Base-by-base conservation (phyloP, 192 early-diverging fungal genomes). In the Backusella mclennaniae region DNA sequence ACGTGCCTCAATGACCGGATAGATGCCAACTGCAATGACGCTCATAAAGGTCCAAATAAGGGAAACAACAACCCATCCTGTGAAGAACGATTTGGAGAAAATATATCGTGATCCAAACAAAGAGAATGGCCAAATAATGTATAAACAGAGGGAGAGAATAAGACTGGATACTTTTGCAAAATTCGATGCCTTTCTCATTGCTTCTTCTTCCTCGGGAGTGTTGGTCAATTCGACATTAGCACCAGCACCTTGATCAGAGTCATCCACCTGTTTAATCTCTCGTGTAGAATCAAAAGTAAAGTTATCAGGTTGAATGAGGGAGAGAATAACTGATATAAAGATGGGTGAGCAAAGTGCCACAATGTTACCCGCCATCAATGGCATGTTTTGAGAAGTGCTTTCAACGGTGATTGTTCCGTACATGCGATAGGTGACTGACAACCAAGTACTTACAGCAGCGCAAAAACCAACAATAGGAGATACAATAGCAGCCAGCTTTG, bases 351-450 rank as follows among this genome's bases (percentile, higher is more conserved):
- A 44, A 4, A 89, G 76, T 7, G 85, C 87, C 2, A 85, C 87
- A 44, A 93, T 67, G 74, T 93, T 94, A 11, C 92, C 92, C 2
- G 92, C 90, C 79, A 94, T 86, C 91, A 93, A 93, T 19, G 92
- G 92, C 59, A 93, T 89, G 71, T 93, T 91, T 12, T 79, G 86
- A 42, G 85, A 84, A 12, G 92, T 92, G 19, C 85, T 80, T 2
- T 79, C 82, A 1, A 94, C 42, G 1, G 82, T 89, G 63, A 94
- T 83, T 42, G 83, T 85, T 19, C 89, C 90, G 77, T 85, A 88
- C 6, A 88, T 52, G 17, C 74, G 76, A 19, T 86, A 59, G 3
- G 90, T 87, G 4, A 84, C 84, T 6, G 85, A 84, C 39, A 93
- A 77, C 92, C 92, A 93, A 11, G 90, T 85, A 5, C 77, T 79